Evolutionary conservation across 179 eudicot species (phyloP).

Genomic region (Spergularia azorica): DNA sequence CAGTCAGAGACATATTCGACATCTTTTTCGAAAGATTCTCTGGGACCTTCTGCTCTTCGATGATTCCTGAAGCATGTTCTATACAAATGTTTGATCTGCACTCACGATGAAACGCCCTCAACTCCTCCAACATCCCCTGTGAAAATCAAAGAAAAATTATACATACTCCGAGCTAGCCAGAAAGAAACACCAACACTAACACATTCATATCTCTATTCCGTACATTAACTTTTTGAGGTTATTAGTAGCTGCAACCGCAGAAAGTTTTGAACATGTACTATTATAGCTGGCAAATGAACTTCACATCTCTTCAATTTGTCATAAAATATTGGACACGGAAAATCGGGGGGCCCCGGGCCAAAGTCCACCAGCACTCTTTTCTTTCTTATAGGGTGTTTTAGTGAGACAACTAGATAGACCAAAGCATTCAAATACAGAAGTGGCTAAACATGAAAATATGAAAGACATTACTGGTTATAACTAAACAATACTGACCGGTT

Average conservation of each 20-base stretch:
- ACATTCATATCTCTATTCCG: background rate
- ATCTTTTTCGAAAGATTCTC: slow-evolving; percentile 78
- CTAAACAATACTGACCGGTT: slow-evolving; percentile 53
- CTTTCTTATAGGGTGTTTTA: background rate
- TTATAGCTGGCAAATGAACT: background rate
- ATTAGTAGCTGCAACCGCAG: background rate
- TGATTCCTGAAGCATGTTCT: slow-evolving; percentile 86
- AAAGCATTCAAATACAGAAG: slow-evolving; percentile 1
- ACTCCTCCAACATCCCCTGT: slow-evolving; percentile 65
- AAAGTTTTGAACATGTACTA: background rate
- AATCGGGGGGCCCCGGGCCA: background rate
- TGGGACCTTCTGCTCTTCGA: slow-evolving; percentile 84
- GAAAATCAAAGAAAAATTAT: slow-evolving; percentile 10
- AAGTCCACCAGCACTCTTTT: background rate
- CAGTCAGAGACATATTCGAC: slow-evolving; percentile 62
- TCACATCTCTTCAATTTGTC: too few relatives aligned
- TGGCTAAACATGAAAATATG: background rate
- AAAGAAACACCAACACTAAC: background rate
- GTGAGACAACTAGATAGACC: background rate
- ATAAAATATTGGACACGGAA: background rate
- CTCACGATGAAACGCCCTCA: slow-evolving; percentile 56
- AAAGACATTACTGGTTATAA: background rate
- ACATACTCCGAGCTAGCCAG: slow-evolving; percentile 5
- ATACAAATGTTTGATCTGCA: slow-evolving; percentile 86
- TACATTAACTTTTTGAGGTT: background rate